A percentile compares a stretch with the other conserved stretches of the same genome.
Evolutionary conservation across 208 protist species (phyloP).

Genomic region (Leishmania martiniquensis): DNA sequence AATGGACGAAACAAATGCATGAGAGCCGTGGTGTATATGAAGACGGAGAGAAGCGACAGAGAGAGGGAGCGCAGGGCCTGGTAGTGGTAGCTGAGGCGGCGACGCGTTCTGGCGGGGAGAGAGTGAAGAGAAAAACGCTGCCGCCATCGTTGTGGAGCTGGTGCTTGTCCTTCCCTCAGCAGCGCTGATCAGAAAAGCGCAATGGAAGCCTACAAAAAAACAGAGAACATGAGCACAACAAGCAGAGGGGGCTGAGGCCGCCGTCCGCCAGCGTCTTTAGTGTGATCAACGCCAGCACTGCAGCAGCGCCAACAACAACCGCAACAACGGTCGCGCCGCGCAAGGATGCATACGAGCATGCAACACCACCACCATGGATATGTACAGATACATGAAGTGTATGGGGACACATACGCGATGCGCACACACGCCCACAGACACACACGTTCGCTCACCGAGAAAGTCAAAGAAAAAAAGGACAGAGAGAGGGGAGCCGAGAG

Average conservation of each 20-base stretch:
- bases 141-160: background rate
- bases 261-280: background rate
- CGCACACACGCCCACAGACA: background rate
- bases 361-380: conserved; percentile 3
- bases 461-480: too few relatives aligned
- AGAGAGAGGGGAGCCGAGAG: background rate
- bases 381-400: background rate
- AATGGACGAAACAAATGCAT: background rate
- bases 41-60: background rate
- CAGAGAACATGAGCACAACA: background rate
- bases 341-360: background rate
- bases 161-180: background rate
- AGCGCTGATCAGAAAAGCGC: background rate
- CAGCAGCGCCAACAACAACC: background rate
- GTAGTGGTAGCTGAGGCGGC: too few relatives aligned
- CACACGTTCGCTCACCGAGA: background rate
- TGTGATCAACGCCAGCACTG: background rate
- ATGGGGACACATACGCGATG: background rate
- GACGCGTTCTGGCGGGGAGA: background rate
- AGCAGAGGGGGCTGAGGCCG: background rate
- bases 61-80: background rate
- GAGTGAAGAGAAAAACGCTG: background rate
- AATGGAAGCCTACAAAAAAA: conserved; percentile 1
- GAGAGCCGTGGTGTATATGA: background rate
- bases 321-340: background rate